These are phyloP conservation scores for Annulohypoxylon moriforme DNA, from an alignment of 495 filamentous ascomycete species.

Conservation along the genomic window DNA sequence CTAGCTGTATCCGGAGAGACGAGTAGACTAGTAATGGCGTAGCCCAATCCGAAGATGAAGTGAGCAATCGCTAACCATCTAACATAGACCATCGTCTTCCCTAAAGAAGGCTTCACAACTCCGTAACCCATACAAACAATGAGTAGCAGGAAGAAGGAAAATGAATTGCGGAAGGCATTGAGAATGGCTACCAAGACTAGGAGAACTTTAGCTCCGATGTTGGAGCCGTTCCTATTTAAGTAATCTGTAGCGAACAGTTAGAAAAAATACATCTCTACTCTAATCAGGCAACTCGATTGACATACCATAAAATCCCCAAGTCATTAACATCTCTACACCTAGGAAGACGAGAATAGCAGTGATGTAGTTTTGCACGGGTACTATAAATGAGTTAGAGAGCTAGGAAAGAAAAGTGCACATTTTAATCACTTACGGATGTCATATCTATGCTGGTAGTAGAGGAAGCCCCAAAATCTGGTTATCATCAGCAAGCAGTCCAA, in stretches of 20 bases:
- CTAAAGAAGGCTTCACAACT: slow-evolving; percentile 94
- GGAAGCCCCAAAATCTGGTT: slow-evolving; percentile 83
- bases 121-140: slow-evolving; percentile 99
- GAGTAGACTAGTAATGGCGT: slow-evolving; percentile 87
- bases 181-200: slow-evolving; percentile 91
- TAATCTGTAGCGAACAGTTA: slow-evolving; percentile 70
- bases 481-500: slow-evolving; percentile 23
- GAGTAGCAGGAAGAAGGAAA: slow-evolving; percentile 97
- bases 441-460: slow-evolving; percentile 92
- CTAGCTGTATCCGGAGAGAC: slow-evolving; percentile 82
- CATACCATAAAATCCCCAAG: slow-evolving; percentile 91
- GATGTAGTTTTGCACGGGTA: slow-evolving; percentile 99
- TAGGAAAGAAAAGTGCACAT: neutral
- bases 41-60: slow-evolving; percentile 95
- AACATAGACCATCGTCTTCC: slow-evolving; percentile 93
- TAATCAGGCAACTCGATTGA: neutral
- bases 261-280: neutral
- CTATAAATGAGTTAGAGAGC: slow-evolving; percentile 63
- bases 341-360: slow-evolving; percentile 96
- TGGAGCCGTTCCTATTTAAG: slow-evolving; percentile 87
- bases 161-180: slow-evolving; percentile 93
- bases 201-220: slow-evolving; percentile 82
- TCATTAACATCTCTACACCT: slow-evolving; percentile 95
- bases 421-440: slow-evolving; percentile 77
- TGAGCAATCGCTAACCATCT: slow-evolving; percentile 90